A percentile compares a stretch with the other conserved stretches of the same genome.
Evolutionary conservation across 2,329 filamentous ascomycete genomes (phyloP).

Genomic region (Claviceps pusilla): DNA sequence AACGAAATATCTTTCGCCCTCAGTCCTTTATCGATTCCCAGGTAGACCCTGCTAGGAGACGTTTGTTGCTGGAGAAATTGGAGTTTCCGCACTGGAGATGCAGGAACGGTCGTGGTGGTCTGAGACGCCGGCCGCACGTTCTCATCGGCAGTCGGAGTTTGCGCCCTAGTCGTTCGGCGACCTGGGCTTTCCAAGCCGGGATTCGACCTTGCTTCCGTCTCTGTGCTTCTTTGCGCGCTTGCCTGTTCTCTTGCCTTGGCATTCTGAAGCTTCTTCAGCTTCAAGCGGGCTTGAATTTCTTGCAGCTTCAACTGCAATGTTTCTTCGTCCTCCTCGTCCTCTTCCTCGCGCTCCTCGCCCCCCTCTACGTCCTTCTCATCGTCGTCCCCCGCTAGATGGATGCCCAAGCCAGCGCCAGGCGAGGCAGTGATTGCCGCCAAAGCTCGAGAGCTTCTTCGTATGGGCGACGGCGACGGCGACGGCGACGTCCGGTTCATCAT

Average conservation of each 20-base stretch:
- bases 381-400: slow-evolving; percentile 17
- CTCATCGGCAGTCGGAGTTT: slow-evolving; percentile 14
- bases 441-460: slow-evolving; percentile 12
- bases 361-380: slow-evolving; percentile 32
- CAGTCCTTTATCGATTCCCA: slow-evolving; percentile 83
- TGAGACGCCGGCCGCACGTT: slow-evolving; percentile 9
- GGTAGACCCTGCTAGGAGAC: slow-evolving; percentile 63
- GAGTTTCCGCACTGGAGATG: slow-evolving; percentile 51
- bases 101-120: slow-evolving; percentile 54
- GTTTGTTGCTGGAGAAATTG: slow-evolving; percentile 37
- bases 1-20: slow-evolving; percentile 71
- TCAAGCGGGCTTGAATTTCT: slow-evolving; percentile 76
- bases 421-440: slow-evolving; percentile 3
- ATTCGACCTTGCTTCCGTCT: slow-evolving; percentile 8
- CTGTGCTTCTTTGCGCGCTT: slow-evolving; percentile 9
- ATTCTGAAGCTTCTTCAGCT: slow-evolving; percentile 72
- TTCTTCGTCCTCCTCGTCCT: slow-evolving; percentile 59
- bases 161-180: slow-evolving; percentile 12
- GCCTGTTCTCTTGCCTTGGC: slow-evolving; percentile 14
- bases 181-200: slow-evolving; percentile 10
- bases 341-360: background rate
- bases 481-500: slow-evolving; percentile 52
- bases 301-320: slow-evolving; percentile 72
- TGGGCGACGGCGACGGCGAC: slow-evolving; percentile 44
- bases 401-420: slow-evolving; percentile 15